A percentile compares a stretch with the other conserved stretches of the same genome.
Evolutionary conservation across 2,329 filamentous ascomycete genomes (phyloP).

Genomic region (Aspergillus terreus): DNA sequence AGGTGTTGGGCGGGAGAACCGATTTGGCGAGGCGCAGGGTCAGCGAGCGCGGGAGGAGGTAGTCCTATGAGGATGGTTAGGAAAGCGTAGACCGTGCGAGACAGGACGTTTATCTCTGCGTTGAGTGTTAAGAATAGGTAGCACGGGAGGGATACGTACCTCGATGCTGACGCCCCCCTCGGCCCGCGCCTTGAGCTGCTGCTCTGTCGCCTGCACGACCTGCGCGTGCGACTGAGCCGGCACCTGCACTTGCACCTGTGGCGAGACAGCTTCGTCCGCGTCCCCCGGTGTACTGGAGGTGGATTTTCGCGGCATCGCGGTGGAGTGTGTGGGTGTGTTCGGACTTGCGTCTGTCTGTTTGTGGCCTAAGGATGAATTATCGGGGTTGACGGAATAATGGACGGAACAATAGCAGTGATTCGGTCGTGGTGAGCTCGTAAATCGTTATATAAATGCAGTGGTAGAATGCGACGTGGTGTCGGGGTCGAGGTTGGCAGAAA

Average conservation of each 20-base stretch:
- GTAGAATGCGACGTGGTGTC: neutral
- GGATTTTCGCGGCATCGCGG: constrained; percentile 35
- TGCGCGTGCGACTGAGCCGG: constrained; percentile 14
- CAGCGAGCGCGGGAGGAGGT: constrained; percentile 60
- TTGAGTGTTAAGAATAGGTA: neutral
- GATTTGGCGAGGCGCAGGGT: constrained; percentile 61
- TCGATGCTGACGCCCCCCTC: constrained; percentile 39
- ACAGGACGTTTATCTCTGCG: neutral
- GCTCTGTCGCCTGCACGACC: constrained; percentile 33
- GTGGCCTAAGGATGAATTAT: too few species aligned
- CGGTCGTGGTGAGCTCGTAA: neutral
- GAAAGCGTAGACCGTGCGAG: neutral
- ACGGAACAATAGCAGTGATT: neutral
- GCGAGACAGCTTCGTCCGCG: constrained; percentile 13
- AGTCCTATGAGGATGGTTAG: constrained; percentile 44
- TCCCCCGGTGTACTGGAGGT: constrained; percentile 22
- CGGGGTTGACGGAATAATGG: too few species aligned
- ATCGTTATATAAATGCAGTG: neutral
- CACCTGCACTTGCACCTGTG: constrained; percentile 13
- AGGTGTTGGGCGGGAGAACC: constrained; percentile 61
- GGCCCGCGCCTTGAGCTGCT: constrained; percentile 37
- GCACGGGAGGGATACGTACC: constrained; percentile 18
- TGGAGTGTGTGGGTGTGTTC: neutral
- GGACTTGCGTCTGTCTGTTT: neutral
- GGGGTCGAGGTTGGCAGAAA: neutral